These are phyloP conservation scores for Starmerella davenportii DNA, from an alignment of 805 yeast species.

Conservation along the genomic window DNA sequence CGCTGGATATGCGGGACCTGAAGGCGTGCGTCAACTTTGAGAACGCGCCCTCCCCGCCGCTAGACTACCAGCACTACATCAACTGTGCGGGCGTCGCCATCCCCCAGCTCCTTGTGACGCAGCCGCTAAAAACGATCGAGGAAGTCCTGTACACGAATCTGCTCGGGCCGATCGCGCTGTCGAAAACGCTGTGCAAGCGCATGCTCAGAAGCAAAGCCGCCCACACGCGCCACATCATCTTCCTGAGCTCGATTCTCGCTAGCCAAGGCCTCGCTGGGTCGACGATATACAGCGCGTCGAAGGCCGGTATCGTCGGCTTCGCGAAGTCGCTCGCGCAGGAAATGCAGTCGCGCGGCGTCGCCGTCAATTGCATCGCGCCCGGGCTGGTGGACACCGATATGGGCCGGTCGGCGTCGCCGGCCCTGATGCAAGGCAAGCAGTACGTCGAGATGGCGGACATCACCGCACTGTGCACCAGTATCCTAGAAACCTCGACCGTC, in stretches of 20 bases:
- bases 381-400: constrained; percentile 55
- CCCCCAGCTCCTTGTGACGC: constrained; percentile 30
- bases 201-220: constrained; percentile 28
- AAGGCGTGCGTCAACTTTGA: constrained; percentile 1
- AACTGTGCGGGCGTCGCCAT: constrained; percentile 47
- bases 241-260: constrained; percentile 47
- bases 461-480: neutral
- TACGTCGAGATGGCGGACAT: neutral
- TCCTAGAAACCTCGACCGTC: neutral
- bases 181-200: constrained; percentile 34
- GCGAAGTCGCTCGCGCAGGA: constrained; percentile 44
- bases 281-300: constrained; percentile 47
- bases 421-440: neutral
- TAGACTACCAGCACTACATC: constrained; percentile 18
- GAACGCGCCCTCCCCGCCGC: constrained; percentile 26
- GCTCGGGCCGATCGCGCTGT: constrained; percentile 39
- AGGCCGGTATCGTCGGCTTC: constrained; percentile 51
- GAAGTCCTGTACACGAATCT: constrained; percentile 39
- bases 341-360: constrained; percentile 31
- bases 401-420: constrained; percentile 12
- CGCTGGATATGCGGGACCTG: constrained; percentile 10
- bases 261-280: constrained; percentile 32
- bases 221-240: constrained; percentile 28
- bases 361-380: constrained; percentile 52
- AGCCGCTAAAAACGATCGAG: constrained; percentile 28